Percentiles rank a stretch among this genome's conserved stretches.
Evolutionary conservation across 306 rosid genomes (phyloP).

Genomic region (Pterocarpus macrocarpus): DNA sequence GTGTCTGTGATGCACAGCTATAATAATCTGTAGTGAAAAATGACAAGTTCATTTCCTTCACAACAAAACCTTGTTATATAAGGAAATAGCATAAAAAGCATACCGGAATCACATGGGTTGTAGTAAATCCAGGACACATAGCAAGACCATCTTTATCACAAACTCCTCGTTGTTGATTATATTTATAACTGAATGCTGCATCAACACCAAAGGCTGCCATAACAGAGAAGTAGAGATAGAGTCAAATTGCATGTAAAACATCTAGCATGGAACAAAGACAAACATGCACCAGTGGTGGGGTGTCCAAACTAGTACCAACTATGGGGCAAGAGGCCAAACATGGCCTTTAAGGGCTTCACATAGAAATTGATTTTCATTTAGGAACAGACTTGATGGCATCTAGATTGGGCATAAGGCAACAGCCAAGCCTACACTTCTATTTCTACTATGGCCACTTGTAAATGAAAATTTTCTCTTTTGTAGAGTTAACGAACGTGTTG

Average conservation of each 20-base stretch:
- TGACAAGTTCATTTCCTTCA: constrained; percentile 2
- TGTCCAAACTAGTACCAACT: constrained; percentile 40
- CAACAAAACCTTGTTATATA: constrained; percentile 1
- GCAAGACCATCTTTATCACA: constrained; percentile 93
- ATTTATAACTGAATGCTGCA: constrained; percentile 93
- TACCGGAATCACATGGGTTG: constrained; percentile 97
- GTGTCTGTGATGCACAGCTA: background rate
- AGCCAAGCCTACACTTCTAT: constrained; percentile 26
- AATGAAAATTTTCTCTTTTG: background rate
- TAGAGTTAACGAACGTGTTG: constrained; percentile 24
- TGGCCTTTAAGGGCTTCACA: constrained; percentile 13
- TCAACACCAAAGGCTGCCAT: constrained; percentile 94
- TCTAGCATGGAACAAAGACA: constrained; percentile 35
- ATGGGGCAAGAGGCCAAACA: constrained; percentile 28
- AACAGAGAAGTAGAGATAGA: constrained; percentile 42
- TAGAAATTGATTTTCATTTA: constrained; percentile 20
- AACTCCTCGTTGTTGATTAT: constrained; percentile 82
- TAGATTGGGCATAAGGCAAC: constrained; percentile 28
- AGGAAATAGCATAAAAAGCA: constrained; percentile 49
- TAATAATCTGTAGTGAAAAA: constrained; percentile 29
- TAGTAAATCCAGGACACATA: constrained; percentile 89
- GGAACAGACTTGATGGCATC: constrained; percentile 8
- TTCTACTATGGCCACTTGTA: constrained; percentile 20
- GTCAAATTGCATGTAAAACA: constrained; percentile 1
- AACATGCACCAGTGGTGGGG: constrained; percentile 22